These are phyloP conservation scores for Zoysia matrella DNA, from an alignment of 202 grass and related monocot species.

Conservation along the genomic window DNA sequence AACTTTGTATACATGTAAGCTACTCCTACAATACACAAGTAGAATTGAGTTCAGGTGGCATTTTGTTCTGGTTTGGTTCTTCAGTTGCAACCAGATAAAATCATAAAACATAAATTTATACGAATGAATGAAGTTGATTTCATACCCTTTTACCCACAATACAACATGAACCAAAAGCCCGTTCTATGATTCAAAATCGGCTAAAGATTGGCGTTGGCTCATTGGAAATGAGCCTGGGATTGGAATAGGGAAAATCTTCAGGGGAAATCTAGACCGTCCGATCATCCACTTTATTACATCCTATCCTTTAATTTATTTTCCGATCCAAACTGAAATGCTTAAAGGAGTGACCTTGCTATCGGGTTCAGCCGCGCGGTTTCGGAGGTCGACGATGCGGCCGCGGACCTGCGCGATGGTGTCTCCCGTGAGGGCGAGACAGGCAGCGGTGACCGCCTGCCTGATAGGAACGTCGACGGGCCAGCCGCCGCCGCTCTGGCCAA, in stretches of 20 bases:
- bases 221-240: no score
- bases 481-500: constrained; percentile 34
- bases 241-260: no score
- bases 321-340: not conserved
- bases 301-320: no score
- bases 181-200: not conserved
- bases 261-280: no score
- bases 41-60: not conserved
- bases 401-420: constrained; percentile 92
- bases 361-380: constrained; percentile 10
- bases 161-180: not conserved
- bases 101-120: not conserved
- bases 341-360: constrained; percentile 61
- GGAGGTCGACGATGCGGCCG: constrained; percentile 53
- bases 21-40: constrained; percentile 4
- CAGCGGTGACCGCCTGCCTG: constrained; percentile 20
- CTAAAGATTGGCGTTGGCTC: not conserved
- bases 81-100: not conserved
- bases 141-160: not conserved
- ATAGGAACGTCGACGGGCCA: constrained; percentile 70
- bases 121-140: not conserved
- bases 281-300: no score
- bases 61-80: constrained; percentile 4
- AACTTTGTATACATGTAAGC: not conserved
- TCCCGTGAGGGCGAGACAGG: constrained; percentile 80